phyloP scores from a whole-genome alignment of 2,329 filamentous ascomycete genomes.

The Xylariaceae sp. region DNA sequence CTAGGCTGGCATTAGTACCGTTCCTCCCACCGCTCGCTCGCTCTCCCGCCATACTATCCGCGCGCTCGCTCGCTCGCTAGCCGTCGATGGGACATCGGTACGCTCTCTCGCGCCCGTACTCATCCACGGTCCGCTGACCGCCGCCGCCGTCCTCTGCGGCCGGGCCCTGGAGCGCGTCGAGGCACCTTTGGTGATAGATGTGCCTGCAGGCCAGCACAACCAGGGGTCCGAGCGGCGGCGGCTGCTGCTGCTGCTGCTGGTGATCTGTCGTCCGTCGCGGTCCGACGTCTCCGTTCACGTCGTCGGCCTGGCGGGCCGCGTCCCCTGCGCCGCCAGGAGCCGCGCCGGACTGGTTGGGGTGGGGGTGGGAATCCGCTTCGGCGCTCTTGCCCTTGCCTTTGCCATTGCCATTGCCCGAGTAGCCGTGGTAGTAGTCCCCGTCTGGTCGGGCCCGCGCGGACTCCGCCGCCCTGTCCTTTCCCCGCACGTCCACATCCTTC shows the following conservation, averaged over 20 bases:
- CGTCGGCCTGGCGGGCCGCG: no score
- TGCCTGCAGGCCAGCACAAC: conserved; percentile 65
- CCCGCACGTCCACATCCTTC: conserved; percentile 8
- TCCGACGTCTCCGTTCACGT: no score
- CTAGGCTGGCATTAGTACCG: neutral
- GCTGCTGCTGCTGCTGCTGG: no score
- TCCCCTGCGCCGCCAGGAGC: conserved; percentile 4
- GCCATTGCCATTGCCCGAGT: conserved; percentile 29
- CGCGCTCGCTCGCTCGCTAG: no score
- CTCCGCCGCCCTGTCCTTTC: conserved; percentile 27
- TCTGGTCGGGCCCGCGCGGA: conserved; percentile 4
- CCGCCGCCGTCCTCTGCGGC: conserved; percentile 38
- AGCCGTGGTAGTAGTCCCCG: no score
- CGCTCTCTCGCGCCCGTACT: conserved; percentile 35
- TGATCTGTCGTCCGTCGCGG: no score
- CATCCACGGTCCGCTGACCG: conserved; percentile 35
- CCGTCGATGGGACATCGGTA: conserved; percentile 53
- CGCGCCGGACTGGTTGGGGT: conserved; percentile 2
- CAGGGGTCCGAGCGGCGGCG: conserved; percentile 51
- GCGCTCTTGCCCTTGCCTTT: conserved; percentile 50
- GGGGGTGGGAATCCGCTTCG: conserved; percentile 13
- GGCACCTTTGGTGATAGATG: conserved; percentile 61
- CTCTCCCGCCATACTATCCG: no score
- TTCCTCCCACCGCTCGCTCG: no score
- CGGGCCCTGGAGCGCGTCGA: conserved; percentile 56